Evolutionary conservation across 73 alveolate genomes (phyloP).

Genomic region (Uronychia setigera): DNA sequence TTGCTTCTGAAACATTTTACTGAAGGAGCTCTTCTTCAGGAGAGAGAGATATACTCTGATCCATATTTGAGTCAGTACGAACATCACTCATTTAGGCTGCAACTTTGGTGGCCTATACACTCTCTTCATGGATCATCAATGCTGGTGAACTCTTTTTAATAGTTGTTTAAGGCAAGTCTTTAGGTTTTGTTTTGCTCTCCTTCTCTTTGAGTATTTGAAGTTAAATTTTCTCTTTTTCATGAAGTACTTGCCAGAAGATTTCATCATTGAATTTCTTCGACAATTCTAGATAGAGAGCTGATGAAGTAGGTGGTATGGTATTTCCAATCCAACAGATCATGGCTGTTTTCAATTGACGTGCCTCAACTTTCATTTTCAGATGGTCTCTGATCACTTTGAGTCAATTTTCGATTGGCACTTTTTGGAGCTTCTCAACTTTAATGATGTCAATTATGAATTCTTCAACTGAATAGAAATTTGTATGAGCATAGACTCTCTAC

Average conservation of each 20-base stretch:
- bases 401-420: slow-evolving; percentile 1
- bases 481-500: slow-evolving; percentile 42
- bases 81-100: neutral
- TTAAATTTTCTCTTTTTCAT: slow-evolving; percentile 32
- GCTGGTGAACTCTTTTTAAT: neutral
- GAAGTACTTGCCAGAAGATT: slow-evolving; percentile 49
- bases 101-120: neutral
- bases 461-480: slow-evolving; percentile 30
- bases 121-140: neutral
- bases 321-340: slow-evolving; percentile 53
- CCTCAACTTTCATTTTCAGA: slow-evolving; percentile 30
- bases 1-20: neutral
- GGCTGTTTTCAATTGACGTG: slow-evolving; percentile 47
- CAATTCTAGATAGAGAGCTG: slow-evolving; percentile 2
- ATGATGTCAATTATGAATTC: neutral
- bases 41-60: no score
- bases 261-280: slow-evolving; percentile 36
- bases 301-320: slow-evolving; percentile 34
- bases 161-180: slow-evolving; percentile 12
- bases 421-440: slow-evolving; percentile 32
- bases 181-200: neutral
- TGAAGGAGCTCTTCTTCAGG: neutral
- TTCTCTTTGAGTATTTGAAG: neutral
- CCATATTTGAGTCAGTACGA: neutral
- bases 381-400: slow-evolving; percentile 6